Conservation (phyloP, 805 yeast species). For the Zygosaccharomyces siamensis region DNA sequence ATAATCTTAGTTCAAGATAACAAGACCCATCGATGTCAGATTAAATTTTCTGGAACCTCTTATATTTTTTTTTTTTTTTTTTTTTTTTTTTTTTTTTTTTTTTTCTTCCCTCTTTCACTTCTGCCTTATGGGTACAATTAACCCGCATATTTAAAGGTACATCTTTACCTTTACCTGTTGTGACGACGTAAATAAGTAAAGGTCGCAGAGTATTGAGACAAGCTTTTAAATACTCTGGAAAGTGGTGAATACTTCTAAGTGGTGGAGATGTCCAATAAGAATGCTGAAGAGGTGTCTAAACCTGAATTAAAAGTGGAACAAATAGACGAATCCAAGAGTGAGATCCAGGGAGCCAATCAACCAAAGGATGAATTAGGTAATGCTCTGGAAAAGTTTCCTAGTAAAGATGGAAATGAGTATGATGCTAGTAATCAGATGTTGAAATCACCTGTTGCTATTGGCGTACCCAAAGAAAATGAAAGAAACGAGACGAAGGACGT, state of each 20-base stretch:
- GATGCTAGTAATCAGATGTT: constrained; percentile 7
- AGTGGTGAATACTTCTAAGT: not conserved
- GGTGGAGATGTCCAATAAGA: constrained; percentile 3
- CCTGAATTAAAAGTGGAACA: constrained; percentile 3
- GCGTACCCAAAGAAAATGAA: constrained; percentile 4
- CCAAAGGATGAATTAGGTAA: not conserved
- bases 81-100: too few species aligned
- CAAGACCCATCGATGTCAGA: too few species aligned
- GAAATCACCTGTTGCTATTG: constrained; percentile 1
- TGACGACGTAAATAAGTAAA: not conserved
- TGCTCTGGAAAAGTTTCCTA: not conserved
- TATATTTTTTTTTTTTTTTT: too few species aligned
- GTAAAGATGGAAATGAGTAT: constrained; percentile 3
- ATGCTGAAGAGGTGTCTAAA: constrained; percentile 6
- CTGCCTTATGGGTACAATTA: too few species aligned
- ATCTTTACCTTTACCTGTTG: not conserved
- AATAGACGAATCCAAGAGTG: constrained; percentile 1
- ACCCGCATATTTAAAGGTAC: not conserved
- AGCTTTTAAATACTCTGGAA: not conserved
- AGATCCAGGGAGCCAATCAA: not conserved
- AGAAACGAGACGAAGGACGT: constrained; percentile 2
- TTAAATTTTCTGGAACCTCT: too few species aligned
- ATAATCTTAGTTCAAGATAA: too few species aligned
- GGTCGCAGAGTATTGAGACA: not conserved
- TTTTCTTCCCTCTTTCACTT: too few species aligned